Base-by-base conservation (phyloP, 768 basidiomycete genomes). In the Phylloporus scabripes region DNA sequence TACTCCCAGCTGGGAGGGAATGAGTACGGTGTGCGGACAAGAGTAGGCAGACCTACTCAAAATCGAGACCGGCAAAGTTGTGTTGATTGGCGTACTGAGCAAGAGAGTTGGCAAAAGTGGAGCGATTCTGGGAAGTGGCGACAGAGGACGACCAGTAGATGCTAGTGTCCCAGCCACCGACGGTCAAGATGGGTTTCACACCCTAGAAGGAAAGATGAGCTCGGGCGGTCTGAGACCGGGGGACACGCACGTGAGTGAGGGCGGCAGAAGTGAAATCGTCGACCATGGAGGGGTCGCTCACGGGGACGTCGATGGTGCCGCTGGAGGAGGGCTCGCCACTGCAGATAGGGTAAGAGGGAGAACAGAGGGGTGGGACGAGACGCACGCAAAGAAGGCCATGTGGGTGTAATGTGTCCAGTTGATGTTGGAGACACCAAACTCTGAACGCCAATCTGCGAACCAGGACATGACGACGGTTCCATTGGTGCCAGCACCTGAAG, bases 1-100 rank as follows among this genome's bases (percentile, higher is more conserved):
- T 90, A 95, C 64, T 93, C 92, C 91, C 90, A 92, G 61, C 87
- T 88, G 42, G n/a, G 1, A 26, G 17, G 5, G 1, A 20, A 15
- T 59, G 17, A 57, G 48, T 12, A 42, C 21, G 7, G 33, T 6
- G n/a, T 2, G 1, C 6, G 0, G 29, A 4, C 41, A 38, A 20
- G 18, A 42, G 40, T 0, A 17, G 23, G 11, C 26, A 9, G 5
- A 70, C 81, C 34, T 60, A 82, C 82, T 85, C 84, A 48, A 85
- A 80, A 55, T 86, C 83, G 37, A 86, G 66, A n/a, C 83, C 83
- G 54, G 79, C 74, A 14, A 87, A 69, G 0, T 72, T 57, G 56
- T 83, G 80, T 21, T 67, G 59, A 5, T 67, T 53, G 12, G 75
- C 79, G 34, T 84, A 66, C 20, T 70, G 65, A 21, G 70, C 68